A percentile compares a stretch with the other conserved stretches of the same genome.
Evolutionary conservation across 2,329 filamentous ascomycete species (phyloP).

Genomic region (Teratosphaeria pseudoeucalypti): DNA sequence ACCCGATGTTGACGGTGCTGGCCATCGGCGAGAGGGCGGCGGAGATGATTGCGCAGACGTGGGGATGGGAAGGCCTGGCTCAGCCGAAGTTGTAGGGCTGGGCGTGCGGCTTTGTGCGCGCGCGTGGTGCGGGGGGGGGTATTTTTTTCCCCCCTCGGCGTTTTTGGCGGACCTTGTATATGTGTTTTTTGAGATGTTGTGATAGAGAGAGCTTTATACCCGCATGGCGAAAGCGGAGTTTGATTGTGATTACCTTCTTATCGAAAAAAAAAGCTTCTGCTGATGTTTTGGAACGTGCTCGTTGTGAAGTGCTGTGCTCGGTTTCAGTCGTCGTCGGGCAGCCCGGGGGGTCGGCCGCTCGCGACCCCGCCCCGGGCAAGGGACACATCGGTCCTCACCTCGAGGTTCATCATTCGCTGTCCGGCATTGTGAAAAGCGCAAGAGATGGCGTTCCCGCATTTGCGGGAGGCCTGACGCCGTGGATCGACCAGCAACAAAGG

Average conservation of each 20-base stretch:
- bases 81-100: constrained; percentile 45
- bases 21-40: constrained; percentile 74
- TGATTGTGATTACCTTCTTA: neutral
- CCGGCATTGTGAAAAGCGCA: too few species aligned
- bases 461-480: too few species aligned
- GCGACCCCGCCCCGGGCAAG: too few species aligned
- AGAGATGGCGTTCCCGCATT: too few species aligned
- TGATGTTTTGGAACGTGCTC: neutral
- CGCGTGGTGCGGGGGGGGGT: neutral
- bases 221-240: neutral
- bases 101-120: neutral
- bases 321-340: neutral
- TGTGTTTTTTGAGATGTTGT: neutral
- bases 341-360: too few species aligned
- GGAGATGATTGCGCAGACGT: constrained; percentile 69
- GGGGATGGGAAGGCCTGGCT: constrained; percentile 51
- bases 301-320: too few species aligned
- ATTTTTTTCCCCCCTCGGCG: too few species aligned
- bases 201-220: neutral
- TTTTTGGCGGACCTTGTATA: neutral
- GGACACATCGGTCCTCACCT: too few species aligned
- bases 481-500: too few species aligned
- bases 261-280: neutral
- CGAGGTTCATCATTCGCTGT: too few species aligned
- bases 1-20: constrained; percentile 84